Evolutionary conservation across 208 protist species (phyloP), one percentile per base, ranked within the genome.

Genomic region (Lotmaria passim): DNA sequence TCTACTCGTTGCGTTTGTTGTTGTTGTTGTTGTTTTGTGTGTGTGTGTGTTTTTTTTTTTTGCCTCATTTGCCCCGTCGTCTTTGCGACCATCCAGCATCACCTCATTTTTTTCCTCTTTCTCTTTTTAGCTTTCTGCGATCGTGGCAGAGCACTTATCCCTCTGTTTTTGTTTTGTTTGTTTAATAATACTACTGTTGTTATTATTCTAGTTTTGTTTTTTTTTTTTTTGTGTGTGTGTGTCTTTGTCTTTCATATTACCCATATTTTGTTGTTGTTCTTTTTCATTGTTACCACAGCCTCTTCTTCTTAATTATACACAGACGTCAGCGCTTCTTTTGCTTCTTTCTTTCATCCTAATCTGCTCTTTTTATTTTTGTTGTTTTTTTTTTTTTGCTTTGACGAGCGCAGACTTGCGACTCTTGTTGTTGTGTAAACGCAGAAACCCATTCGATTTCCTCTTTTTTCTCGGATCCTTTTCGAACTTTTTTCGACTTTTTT

Each of bases 341-440:
- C 31, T 7, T 31, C 11, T 7, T 52, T 52, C 47, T 23, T 52
- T 4, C 21, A 17, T 23, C 31, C 15, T 4, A 19, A 6, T 47
- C 15, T 21, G 43, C 15, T 47, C 43, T 47, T 47, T 47, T 10
- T 47, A 8, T 47, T 19, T 6, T 19, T 47, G 4, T n/a, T 21
- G 5, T 8, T 19, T 23, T 19, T 10, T 19, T 47, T 47, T 47
- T 10, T 47, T 47, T 47, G 5, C n/a, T n/a, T n/a, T n/a, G n/a
- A n/a, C n/a, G n/a, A n/a, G n/a, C n/a, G n/a, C n/a, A n/a, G n/a
- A n/a, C n/a, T n/a, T n/a, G n/a, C n/a, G n/a, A n/a, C n/a, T n/a
- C n/a, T 47, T 47, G 15, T 47, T 47, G 43, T 47, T 47, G 43
- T 47, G n/a, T n/a, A n/a, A n/a, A n/a, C n/a, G n/a, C n/a, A n/a